phyloP scores from a whole-genome alignment of 2,329 filamentous ascomycete species.

The Phyllosticta citriasiana region DNA sequence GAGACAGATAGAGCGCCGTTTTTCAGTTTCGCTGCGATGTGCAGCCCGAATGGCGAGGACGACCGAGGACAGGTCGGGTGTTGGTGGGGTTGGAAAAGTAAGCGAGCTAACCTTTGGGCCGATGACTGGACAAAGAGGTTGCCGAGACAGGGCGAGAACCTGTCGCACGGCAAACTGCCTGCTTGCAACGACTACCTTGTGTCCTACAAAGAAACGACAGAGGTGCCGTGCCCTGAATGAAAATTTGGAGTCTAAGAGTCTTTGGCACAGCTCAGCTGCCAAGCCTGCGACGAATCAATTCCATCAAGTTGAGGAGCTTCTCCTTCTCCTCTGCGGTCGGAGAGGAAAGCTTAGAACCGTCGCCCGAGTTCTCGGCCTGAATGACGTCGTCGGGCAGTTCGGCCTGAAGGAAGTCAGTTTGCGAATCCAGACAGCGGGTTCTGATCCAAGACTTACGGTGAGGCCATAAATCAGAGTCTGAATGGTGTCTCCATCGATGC shows the following conservation, averaged over 20 bases:
- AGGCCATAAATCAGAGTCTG: slow-evolving; percentile 48
- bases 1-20: background rate
- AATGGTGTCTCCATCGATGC: slow-evolving; percentile 36
- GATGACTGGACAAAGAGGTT: background rate
- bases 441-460: slow-evolving; percentile 43
- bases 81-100: background rate
- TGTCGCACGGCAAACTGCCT: background rate
- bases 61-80: background rate
- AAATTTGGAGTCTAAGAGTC: background rate
- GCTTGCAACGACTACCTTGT: background rate
- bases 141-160: background rate
- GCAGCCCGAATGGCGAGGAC: background rate
- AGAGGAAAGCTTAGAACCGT: background rate
- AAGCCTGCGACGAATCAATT: slow-evolving; percentile 10
- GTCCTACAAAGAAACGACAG: background rate
- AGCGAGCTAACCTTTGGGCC: background rate
- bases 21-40: background rate
- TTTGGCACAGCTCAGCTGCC: slow-evolving; percentile 4
- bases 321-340: slow-evolving; percentile 9
- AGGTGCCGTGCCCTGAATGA: background rate
- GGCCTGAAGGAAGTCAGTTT: slow-evolving; percentile 30
- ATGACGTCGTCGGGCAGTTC: slow-evolving; percentile 29
- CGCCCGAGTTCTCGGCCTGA: slow-evolving; percentile 4
- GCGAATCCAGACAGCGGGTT: slow-evolving; percentile 18
- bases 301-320: slow-evolving; percentile 9